Conservation (phyloP, 306 rosid species). For the Boehmeria nivea region DNA sequence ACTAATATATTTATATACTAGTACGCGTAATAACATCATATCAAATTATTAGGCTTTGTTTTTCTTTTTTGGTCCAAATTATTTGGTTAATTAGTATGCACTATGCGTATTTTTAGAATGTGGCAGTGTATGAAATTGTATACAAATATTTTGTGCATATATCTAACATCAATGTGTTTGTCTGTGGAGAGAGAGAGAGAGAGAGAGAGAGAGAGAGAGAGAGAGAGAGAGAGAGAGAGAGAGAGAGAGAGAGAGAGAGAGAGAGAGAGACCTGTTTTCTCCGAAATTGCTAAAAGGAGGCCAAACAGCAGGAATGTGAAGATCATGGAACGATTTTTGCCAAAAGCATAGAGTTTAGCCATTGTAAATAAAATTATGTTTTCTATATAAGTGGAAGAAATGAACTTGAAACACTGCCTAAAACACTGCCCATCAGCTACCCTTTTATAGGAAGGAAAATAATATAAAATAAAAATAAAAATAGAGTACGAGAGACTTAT, state of each 20-base stretch:
- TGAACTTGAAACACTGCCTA: neutral
- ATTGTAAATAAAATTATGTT: neutral
- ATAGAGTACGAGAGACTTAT: too few relatives aligned
- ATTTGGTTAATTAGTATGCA: too few relatives aligned
- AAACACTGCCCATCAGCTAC: neutral
- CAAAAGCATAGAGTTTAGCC: neutral
- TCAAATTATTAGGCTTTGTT: neutral
- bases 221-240: too few relatives aligned
- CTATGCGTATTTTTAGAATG: too few relatives aligned
- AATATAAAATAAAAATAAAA: neutral
- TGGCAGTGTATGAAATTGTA: too few relatives aligned
- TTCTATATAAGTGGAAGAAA: neutral
- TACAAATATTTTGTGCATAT: too few relatives aligned
- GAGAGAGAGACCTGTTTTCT: neutral
- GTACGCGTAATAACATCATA: too few relatives aligned
- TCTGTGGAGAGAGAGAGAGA: neutral
- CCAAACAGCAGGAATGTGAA: slow-evolving; percentile 5
- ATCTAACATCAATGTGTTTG: too few relatives aligned
- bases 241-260: too few relatives aligned
- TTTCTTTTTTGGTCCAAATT: too few relatives aligned
- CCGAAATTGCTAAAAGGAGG: neutral
- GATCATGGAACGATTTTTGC: slow-evolving; percentile 5
- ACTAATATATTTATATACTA: too few relatives aligned
- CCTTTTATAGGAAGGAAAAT: slow-evolving; percentile 3
- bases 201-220: too few relatives aligned